Conservation (phyloP, 164 flowering plant species). For the Brasenia schreberi region DNA sequence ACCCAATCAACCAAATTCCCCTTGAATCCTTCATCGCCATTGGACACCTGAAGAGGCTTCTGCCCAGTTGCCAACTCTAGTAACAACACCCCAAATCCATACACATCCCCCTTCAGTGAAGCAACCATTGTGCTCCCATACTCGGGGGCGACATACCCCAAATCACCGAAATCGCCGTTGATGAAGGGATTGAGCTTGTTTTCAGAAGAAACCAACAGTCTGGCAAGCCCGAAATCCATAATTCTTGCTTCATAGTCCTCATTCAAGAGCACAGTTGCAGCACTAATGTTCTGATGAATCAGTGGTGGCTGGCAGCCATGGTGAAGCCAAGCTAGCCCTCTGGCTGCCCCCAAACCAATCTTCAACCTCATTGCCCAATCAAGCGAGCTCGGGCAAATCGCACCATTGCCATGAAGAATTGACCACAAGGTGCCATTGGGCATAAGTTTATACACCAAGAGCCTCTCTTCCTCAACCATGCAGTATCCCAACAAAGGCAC, state of each 20-base stretch:
- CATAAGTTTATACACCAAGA: conserved; percentile 68
- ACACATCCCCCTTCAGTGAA: conserved; percentile 52
- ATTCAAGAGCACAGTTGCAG: conserved; percentile 46
- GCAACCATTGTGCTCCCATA: conserved; percentile 47
- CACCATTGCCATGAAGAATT: conserved; percentile 16
- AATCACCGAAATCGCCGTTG: conserved; percentile 45
- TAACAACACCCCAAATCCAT: conserved; percentile 58
- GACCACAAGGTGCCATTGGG: conserved; percentile 45
- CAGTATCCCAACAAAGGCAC: conserved; percentile 66
- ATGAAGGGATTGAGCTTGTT: conserved; percentile 23
- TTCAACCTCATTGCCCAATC: conserved; percentile 51
- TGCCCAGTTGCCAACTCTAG: conserved; percentile 53
- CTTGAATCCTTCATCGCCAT: conserved; percentile 38
- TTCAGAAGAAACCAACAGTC: conserved; percentile 26
- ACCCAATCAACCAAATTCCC: conserved; percentile 62
- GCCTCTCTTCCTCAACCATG: conserved; percentile 45
- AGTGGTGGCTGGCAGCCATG: conserved; percentile 44
- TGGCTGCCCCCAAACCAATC: conserved; percentile 47
- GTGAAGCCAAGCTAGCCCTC: conserved; percentile 76
- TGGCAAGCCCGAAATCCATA: conserved; percentile 43
- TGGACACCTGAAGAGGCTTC: conserved; percentile 37
- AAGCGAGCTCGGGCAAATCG: conserved; percentile 8
- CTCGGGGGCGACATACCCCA: conserved; percentile 65
- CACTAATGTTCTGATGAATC: conserved; percentile 47
- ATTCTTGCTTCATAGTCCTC: conserved; percentile 54